Evolutionary conservation across 2,329 filamentous ascomycete species (phyloP).

Genomic region (Fusarium robinianum): DNA sequence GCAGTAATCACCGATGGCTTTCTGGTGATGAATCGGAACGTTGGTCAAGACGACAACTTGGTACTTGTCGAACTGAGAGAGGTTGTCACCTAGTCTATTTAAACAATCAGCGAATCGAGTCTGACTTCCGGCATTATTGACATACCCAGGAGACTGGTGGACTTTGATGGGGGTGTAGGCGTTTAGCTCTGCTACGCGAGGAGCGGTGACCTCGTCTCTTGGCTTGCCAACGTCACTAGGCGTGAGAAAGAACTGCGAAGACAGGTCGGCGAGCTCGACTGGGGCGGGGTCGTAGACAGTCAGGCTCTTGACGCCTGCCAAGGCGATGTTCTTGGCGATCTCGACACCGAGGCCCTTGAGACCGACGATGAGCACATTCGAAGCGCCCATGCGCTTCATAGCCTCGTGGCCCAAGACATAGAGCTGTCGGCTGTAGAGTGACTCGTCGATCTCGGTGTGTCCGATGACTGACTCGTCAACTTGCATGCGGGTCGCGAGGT

Average conservation of each 20-base stretch:
- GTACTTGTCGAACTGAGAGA: conserved; percentile 84
- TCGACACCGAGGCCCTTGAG: conserved; percentile 95
- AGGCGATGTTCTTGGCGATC: conserved; percentile 97
- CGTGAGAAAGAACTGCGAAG: conserved; percentile 95
- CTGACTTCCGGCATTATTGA: conserved; percentile 2
- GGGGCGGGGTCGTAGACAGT: conserved; percentile 90
- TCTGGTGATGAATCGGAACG: conserved; percentile 78
- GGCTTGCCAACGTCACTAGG: conserved; percentile 89
- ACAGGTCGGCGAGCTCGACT: conserved; percentile 84
- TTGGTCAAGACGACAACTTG: conserved; percentile 92
- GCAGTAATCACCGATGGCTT: conserved; percentile 87
- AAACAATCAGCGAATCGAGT: conserved; percentile 28
- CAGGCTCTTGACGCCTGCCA: conserved; percentile 96
- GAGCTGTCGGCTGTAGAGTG: conserved; percentile 74
- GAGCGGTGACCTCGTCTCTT: conserved; percentile 82
- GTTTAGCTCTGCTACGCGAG: conserved; percentile 91
- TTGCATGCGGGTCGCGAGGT: conserved; percentile 68
- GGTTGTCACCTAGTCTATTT: conserved; percentile 70
- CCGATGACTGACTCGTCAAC: conserved; percentile 64
- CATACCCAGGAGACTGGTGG: conserved; percentile 63
- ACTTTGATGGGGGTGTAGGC: conserved; percentile 91
- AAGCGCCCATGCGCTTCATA: conserved; percentile 99
- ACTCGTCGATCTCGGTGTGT: conserved; percentile 69
- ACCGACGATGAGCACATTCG: conserved; percentile 89
- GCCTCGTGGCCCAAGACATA: conserved; percentile 76